phyloP scores from a whole-genome alignment of 306 rosid species.

The Acacia crassicarpa region DNA sequence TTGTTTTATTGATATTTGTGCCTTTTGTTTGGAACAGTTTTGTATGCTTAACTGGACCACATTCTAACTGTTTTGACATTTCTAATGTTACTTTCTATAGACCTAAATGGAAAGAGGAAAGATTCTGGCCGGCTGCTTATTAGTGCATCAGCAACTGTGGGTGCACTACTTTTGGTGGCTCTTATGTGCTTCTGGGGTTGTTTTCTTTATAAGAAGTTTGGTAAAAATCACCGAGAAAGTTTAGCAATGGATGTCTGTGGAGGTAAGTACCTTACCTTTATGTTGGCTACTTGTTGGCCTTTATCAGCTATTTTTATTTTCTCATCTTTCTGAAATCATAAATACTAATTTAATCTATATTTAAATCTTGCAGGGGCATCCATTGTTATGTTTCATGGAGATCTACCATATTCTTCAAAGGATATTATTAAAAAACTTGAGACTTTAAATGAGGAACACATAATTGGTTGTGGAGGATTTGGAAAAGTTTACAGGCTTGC shows the following conservation, averaged over 20 bases:
- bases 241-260: constrained; percentile 77
- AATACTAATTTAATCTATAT: constrained; percentile 25
- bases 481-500: constrained; percentile 95
- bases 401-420: constrained; percentile 91
- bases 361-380: constrained; percentile 73
- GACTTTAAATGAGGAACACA: constrained; percentile 83
- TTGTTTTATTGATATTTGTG: constrained; percentile 8
- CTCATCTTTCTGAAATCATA: constrained; percentile 4
- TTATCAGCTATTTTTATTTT: constrained; percentile 16
- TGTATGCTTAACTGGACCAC: constrained; percentile 19
- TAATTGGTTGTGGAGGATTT: constrained; percentile 92
- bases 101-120: constrained; percentile 67
- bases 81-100: constrained; percentile 45
- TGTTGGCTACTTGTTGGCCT: constrained; percentile 25
- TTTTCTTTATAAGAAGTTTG: constrained; percentile 88
- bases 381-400: constrained; percentile 96
- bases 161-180: constrained; percentile 95
- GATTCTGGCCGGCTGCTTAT: constrained; percentile 88
- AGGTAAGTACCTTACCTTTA: constrained; percentile 56
- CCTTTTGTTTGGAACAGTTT: constrained; percentile 1
- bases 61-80: constrained; percentile 22
- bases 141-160: constrained; percentile 98
- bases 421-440: constrained; percentile 93
- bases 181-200: constrained; percentile 99
- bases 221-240: constrained; percentile 68